phyloP scores from a whole-genome alignment of 202 grass and related monocot genomes.

The Digitaria exilis region DNA sequence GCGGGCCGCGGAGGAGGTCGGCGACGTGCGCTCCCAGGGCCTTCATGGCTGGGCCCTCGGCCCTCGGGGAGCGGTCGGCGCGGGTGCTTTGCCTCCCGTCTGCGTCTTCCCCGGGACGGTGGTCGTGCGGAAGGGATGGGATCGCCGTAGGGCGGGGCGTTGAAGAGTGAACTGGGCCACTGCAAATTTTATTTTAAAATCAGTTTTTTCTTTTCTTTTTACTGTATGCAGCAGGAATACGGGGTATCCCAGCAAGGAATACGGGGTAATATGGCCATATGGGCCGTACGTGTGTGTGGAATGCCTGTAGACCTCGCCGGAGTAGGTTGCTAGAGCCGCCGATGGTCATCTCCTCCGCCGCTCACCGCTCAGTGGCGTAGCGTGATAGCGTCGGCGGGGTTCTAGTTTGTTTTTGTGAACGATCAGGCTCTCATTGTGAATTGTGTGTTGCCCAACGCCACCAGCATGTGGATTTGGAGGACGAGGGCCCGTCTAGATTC shows the following conservation, averaged over 20 bases:
- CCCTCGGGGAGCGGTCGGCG: constrained; percentile 32
- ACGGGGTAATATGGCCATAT: too few species aligned
- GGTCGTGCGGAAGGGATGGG: constrained; percentile 23
- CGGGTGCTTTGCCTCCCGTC: constrained; percentile 24
- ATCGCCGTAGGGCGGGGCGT: constrained; percentile 33
- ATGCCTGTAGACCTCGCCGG: not conserved
- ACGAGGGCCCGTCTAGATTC: too few species aligned
- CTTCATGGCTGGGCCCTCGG: constrained; percentile 58
- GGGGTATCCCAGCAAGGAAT: too few species aligned
- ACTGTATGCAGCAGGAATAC: too few species aligned
- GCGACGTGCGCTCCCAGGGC: constrained; percentile 26
- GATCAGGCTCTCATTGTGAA: not conserved
- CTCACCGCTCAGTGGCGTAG: not conserved
- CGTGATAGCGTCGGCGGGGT: not conserved
- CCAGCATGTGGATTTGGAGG: too few species aligned
- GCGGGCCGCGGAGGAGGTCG: constrained; percentile 50
- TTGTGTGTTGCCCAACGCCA: not conserved
- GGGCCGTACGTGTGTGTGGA: not conserved
- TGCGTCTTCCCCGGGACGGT: not conserved
- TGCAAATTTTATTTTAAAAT: not conserved
- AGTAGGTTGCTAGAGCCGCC: not conserved
- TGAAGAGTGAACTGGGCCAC: constrained; percentile 20
- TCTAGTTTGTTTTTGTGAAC: too few species aligned
- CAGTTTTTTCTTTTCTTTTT: not conserved
- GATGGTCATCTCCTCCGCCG: not conserved